Evolutionary conservation across 768 basidiomycete species (phyloP).

Genomic region (Suillus brevipes): DNA sequence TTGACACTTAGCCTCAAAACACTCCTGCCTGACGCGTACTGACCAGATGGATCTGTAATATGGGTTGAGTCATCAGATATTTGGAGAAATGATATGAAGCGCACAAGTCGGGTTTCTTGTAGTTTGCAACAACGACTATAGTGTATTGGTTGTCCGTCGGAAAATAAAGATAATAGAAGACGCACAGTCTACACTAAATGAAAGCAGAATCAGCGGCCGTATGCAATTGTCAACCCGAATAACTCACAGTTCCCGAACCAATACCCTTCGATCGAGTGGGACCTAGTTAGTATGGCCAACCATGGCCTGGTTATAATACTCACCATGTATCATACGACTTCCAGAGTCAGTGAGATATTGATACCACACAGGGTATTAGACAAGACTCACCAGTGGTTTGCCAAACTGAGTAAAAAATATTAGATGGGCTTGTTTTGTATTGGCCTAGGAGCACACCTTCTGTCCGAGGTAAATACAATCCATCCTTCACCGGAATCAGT

Average conservation of each 20-base stretch:
- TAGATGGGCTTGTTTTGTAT: neutral
- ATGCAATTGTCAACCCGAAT: neutral
- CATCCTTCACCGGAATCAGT: constrained; percentile 51
- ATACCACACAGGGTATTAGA: constrained; percentile 5
- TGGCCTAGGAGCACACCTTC: constrained; percentile 54
- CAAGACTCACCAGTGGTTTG: constrained; percentile 61
- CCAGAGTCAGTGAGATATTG: neutral
- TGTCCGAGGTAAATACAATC: constrained; percentile 97
- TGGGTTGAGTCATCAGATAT: constrained; percentile 8
- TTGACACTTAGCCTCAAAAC: constrained; percentile 24
- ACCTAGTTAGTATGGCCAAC: constrained; percentile 10
- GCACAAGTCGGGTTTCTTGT: constrained; percentile 77
- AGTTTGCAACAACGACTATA: constrained; percentile 71
- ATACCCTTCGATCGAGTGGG: constrained; percentile 45
- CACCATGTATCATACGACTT: constrained; percentile 64
- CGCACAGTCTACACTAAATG: constrained; percentile 69
- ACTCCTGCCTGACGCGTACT: constrained; percentile 35
- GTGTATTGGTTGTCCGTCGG: neutral
- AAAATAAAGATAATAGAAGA: constrained; percentile 8
- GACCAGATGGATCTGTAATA: constrained; percentile 75
- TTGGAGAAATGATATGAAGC: constrained; percentile 25
- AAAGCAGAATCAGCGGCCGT: constrained; percentile 1
- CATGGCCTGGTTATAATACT: constrained; percentile 11
- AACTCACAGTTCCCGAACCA: constrained; percentile 74
- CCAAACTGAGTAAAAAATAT: constrained; percentile 52